A percentile compares a stretch with the other conserved stretches of the same genome.
phyloP scores from a whole-genome alignment of 805 yeast genomes.

The Teunomyces aglyptinius region DNA sequence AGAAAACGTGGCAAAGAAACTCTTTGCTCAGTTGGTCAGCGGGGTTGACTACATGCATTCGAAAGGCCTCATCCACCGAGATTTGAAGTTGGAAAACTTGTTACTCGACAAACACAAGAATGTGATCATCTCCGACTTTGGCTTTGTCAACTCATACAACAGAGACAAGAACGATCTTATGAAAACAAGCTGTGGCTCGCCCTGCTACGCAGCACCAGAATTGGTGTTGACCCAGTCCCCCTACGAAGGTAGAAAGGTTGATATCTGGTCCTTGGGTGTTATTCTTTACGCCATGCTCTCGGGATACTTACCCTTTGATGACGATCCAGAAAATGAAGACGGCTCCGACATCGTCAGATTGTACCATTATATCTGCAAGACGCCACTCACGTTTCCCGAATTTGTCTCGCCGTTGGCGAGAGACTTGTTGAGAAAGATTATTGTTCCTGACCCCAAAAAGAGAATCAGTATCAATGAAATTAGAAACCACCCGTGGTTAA shows the following conservation, averaged over 20 bases:
- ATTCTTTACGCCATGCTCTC: conserved; percentile 95
- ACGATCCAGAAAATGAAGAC: conserved; percentile 94
- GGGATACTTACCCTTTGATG: conserved; percentile 96
- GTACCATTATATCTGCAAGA: conserved; percentile 86
- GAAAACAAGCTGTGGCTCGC: conserved; percentile 96
- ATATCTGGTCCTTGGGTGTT: conserved; percentile 96
- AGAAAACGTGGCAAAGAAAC: conserved; percentile 78
- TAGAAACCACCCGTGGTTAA: conserved; percentile 82
- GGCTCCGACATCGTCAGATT: conserved; percentile 90
- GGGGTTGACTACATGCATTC: conserved; percentile 90
- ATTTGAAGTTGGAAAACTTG: conserved; percentile 71
- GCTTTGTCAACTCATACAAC: conserved; percentile 86
- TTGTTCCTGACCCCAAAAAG: conserved; percentile 79
- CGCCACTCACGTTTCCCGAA: conserved; percentile 94
- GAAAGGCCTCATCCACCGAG: conserved; percentile 77
- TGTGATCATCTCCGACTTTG: conserved; percentile 85
- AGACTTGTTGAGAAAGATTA: conserved; percentile 79
- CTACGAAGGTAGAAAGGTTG: conserved; percentile 90
- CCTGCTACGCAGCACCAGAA: conserved; percentile 99
- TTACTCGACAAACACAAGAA: conserved; percentile 82
- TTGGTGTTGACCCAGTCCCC: conserved; percentile 83
- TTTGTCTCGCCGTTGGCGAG: conserved; percentile 87
- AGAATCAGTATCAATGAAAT: conserved; percentile 70
- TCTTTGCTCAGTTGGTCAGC: conserved; percentile 89
- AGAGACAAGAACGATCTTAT: conserved; percentile 64